Conservation (phyloP, 768 basidiomycete genomes). For the Gelatoporia subvermispora region DNA sequence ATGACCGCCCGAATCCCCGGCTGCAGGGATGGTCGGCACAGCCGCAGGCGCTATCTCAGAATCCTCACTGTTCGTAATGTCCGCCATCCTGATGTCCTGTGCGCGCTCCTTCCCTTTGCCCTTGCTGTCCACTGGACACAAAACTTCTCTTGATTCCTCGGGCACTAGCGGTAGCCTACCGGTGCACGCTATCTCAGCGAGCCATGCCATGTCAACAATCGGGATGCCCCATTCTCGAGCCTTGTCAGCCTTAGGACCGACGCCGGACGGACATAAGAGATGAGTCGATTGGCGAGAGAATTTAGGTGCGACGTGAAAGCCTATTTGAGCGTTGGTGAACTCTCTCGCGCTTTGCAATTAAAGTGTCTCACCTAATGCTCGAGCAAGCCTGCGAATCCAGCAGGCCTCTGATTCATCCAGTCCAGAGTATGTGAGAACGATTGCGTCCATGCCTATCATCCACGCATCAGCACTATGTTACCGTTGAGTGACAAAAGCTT, state of each 20-base stretch:
- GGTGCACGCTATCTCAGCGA: constrained; percentile 49
- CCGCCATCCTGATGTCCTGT: constrained; percentile 24
- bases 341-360: too few species aligned
- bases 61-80: constrained; percentile 45
- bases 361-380: constrained; percentile 71
- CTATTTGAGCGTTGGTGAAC: constrained; percentile 29
- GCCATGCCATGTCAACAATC: constrained; percentile 68
- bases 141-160: too few species aligned
- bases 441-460: constrained; percentile 45
- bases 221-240: constrained; percentile 76
- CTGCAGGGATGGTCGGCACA: too few species aligned
- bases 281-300: constrained; percentile 74
- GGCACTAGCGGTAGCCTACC: constrained; percentile 42
- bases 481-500: background rate
- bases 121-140: constrained; percentile 16
- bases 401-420: constrained; percentile 65
- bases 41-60: too few species aligned
- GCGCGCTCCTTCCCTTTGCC: constrained; percentile 31
- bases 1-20: too few species aligned
- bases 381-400: constrained; percentile 60
- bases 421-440: constrained; percentile 70
- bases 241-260: constrained; percentile 72
- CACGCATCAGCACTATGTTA: background rate
- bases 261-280: constrained; percentile 67
- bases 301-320: constrained; percentile 47